Evolutionary conservation across 805 yeast genomes (phyloP), one percentile per base, ranked within the genome.

Genomic region (Yamadazyma paraphyllophila): DNA sequence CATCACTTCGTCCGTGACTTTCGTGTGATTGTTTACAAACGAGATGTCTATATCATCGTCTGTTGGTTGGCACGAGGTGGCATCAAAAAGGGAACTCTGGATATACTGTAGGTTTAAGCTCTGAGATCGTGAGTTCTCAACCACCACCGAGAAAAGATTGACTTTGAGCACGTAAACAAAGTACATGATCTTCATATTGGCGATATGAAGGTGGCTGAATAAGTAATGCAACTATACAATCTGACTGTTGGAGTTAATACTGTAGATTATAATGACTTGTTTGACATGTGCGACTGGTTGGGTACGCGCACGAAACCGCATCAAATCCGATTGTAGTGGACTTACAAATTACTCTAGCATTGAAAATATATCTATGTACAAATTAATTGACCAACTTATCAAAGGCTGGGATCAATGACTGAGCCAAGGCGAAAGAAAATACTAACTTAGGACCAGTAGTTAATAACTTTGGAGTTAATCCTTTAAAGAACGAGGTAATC

Each of bases 401-500:
- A 59, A 91, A 90, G 49, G 96, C 96, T 49, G 99, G 99, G 57
- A 94, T 94, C 74, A 94, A 81, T 34, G 96, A 79, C 74, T 92
- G 99, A 36, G 99, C 99, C 66, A 92, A 73, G 8, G 99, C 99
- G 63, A 92, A 92, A n/a, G 96, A 88, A 67, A 94, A 94, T 44
- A 94, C 99, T 60, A 94, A 80, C 74, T 94, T 94, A 45, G 99
- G 99, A 56, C 99, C 99, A 30, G 99, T 91, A 40, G 99, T 94
- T 67, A 94, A 79, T 62, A 94, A 79, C 71, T 94, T 94, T 50
- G 99, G 99, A 49, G 96, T 88, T 62, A 94, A 80, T 37, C 99
- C 99, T 74, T 92, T 92, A 81, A 94, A 92, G 74, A 92, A 94
- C 12, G 97, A 78, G 25, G 90, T 59, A 50, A 88, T 41, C 52